Evolutionary conservation across 148 eudicot genomes (phyloP).

Genomic region (Nepenthes gracilis): DNA sequence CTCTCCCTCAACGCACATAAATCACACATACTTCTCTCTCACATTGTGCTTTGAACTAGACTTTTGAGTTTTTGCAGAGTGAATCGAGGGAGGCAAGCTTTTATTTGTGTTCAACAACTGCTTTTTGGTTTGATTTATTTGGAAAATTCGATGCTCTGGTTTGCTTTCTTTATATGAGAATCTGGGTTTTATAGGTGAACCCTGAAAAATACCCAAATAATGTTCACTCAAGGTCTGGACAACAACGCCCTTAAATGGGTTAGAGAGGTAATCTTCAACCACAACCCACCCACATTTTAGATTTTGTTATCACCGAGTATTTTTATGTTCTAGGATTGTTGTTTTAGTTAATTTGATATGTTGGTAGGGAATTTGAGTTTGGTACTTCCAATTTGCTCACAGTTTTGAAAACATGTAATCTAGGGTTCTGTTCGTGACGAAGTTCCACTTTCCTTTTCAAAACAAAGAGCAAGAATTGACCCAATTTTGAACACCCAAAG

Average conservation of each 20-base stretch:
- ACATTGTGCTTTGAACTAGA: too few species aligned
- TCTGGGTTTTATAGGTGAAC: conserved; percentile 21
- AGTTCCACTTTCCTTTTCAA: conserved; percentile 30
- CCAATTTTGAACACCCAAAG: conserved; percentile 24
- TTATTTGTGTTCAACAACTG: neutral
- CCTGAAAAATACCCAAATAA: conserved; percentile 6
- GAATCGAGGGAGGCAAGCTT: too few species aligned
- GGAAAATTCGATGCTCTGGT: neutral
- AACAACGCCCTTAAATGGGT: conserved; percentile 67
- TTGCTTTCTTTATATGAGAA: conserved; percentile 1
- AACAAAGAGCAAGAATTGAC: conserved; percentile 31
- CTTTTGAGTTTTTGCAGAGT: too few species aligned
- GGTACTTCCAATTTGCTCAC: too few species aligned
- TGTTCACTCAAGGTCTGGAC: conserved; percentile 76
- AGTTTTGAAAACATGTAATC: too few species aligned
- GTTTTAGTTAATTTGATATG: too few species aligned
- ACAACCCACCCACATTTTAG: too few species aligned
- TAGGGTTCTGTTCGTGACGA: conserved; percentile 12
- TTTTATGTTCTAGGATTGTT: too few species aligned
- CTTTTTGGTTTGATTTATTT: neutral
- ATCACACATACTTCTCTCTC: too few species aligned
- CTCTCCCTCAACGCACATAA: too few species aligned
- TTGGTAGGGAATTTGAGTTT: too few species aligned
- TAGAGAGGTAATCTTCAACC: conserved; percentile 27
- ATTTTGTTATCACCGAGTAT: too few species aligned